Evolutionary conservation across 106 monocot genomes (phyloP), one percentile per base, ranked within the genome.

Genomic region (Chionographis japonica): DNA sequence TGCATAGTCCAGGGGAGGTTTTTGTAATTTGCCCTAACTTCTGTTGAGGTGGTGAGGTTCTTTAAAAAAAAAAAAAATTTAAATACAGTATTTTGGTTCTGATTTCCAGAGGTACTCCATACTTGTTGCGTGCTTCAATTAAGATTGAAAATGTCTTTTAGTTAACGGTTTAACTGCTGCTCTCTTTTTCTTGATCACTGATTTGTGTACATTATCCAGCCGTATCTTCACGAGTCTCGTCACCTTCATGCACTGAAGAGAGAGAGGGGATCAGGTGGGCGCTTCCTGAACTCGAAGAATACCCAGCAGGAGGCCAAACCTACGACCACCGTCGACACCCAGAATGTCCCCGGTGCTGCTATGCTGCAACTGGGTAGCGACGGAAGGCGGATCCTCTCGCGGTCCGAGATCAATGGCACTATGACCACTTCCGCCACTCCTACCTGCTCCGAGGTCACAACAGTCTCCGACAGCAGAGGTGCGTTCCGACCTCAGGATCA

Each of bases 181-280:
- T 27, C 46, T 5, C 46, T 6, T 46, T 46, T 46, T 5, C 46
- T 46, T 46, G 46, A 46, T 46, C 46, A 46, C 9, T 46, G 46
- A 27, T 27, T 27, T 27, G 27, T 27, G 27, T 27, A 27, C 27
- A 27, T 27, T 27, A 27, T 27, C 27, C 71, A 83, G 83, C 75
- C 67, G 8, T 84, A 84, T 49, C 75, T 78, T 52, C 72, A 84
- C 19, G 76, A 79, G 56, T 84, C 76, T 52, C 66, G 75, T 40
- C 75, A 76, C 66, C 49, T 66, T 49, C 75, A 84, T 61, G 78
- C 78, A 4, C 55, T 84, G 71, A 84, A 79, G 8, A 84, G 82
- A 60, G 73, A 51, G 2, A 57, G 82, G 43, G 82, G 82, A 49
- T 63, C 77, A 4, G 75, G 83, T 12, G 79, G 78, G 13, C 79